These are phyloP conservation scores for Phragmites australis DNA, from an alignment of 176 grass and related monocot genomes.

Conservation along the genomic window DNA sequence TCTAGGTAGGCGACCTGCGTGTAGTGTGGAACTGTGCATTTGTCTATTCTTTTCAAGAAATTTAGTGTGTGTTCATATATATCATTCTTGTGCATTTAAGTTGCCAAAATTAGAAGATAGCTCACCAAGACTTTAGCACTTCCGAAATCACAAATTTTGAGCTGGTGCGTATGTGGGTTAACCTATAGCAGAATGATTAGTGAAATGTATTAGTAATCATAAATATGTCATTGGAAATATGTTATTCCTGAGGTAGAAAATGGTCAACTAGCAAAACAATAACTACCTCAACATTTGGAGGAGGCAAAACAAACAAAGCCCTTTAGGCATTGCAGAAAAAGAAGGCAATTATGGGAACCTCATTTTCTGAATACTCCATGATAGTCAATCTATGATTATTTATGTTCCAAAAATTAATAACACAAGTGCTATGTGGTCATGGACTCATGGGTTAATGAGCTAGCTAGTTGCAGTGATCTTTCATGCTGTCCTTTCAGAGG, in stretches of 20 bases:
- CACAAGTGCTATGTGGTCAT: not conserved
- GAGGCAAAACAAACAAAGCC: not conserved
- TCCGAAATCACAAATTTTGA: conserved; percentile 64
- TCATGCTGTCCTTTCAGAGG: conserved; percentile 3
- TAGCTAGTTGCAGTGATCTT: not conserved
- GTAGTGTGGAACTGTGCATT: not conserved
- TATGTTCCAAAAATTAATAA: not conserved
- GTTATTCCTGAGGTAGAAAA: not conserved
- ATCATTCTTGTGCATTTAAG: conserved; percentile 1
- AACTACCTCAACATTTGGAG: not conserved
- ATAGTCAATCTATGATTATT: not conserved
- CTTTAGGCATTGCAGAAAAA: not conserved
- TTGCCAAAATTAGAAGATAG: conserved; percentile 32
- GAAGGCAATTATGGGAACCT: not conserved
- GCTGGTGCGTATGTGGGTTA: conserved; percentile 61
- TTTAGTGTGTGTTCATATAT: not conserved
- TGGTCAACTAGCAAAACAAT: not conserved
- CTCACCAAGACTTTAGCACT: conserved; percentile 63
- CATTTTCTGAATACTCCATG: not conserved
- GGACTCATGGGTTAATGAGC: not conserved
- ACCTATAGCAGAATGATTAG: conserved; percentile 39
- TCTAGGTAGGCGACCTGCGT: not conserved
- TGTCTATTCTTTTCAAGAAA: conserved; percentile 24
- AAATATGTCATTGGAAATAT: not conserved
- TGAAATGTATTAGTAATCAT: not conserved